Base-by-base conservation (phyloP, 371 early-diverging fungal species). In the Basidiobolus meristosporus region DNA sequence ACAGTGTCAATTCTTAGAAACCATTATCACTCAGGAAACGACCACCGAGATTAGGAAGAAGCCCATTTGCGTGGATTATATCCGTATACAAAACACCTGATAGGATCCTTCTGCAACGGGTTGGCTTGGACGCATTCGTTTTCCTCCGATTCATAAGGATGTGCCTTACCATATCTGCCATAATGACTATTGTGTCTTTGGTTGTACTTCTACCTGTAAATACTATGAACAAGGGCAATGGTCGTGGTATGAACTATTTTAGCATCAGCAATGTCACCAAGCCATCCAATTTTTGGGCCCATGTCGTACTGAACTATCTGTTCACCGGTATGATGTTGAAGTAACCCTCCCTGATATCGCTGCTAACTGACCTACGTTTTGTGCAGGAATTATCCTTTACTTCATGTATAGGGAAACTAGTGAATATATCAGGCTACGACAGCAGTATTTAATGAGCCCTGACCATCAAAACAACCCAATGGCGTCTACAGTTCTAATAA, bases 121-220 rank as follows among this genome's bases (percentile, higher is more conserved):
- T 73, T 43, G 80, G 81, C 1, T 63, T 85, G 31, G 85, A 85
- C 53, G 62, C 76, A 10, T 83, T 67, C 53, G 77, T 85, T 79
- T 77, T 78, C 21, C 47, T 82, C n/a, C 65, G 72, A 30, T 70
- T 76, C 42, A 51, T 79, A 19, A 60, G 74, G 34, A 63, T 79
- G 52, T 68, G 19, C 19, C 48, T 50, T 12, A 32, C 38, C 4
- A 20, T 60, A 12, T 83, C 82, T 43, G 36, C 51, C 5, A 50
- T 63, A 5, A 69, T 67, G 50, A 58, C 72, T 2, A 10, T 79
- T 3, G 30, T 79, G 9, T 71, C 67, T 10, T 47, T 72, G 12
- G 73, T 69, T 2, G 60, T 82, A 20, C 54, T 83, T 29, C 55
- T 83, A 18, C 82, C 84, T 1, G 45, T 76, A 19, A 78, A 76